Base-by-base conservation (phyloP, 257 asterid species). In the Solanum sitiens region DNA sequence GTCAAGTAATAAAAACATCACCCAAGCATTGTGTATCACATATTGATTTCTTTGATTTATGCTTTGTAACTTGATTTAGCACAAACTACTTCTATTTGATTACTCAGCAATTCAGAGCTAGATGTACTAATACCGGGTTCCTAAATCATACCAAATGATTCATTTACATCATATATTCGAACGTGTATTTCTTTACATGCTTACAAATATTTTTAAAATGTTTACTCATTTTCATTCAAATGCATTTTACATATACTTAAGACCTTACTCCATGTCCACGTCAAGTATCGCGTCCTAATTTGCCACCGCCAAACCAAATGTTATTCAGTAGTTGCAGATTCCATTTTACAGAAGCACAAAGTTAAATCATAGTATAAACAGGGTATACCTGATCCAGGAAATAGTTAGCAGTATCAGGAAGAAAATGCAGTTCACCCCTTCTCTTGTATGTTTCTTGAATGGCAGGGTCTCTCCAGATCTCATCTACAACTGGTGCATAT, bases 401-500 rank as follows among this genome's bases (percentile, higher is more conserved):
- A 91, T 94, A 93, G 84, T 92, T 93, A 25, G 95, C 95, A 86
- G 87, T 93, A 85, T 93, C 91, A 1, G 98, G 95, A 90, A 95
- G 91, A 71, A 82, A 85, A 14, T 82, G 88, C 35, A 92, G 93
- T 90, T 94, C 96, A 68, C 89, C 89, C 87, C 88, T 87, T 89
- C 96, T 91, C 89, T 92, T 93, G 94, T 93, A 94, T 16, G 96
- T 94, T 89, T 93, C 94, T 87, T 94, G 98, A 88, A 95, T 89
- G 82, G 98, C 94, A 73, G 94, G 93, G 88, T 95, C 93, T 87
- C 91, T 93, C 98, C 98, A 95, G 74, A 94, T 88, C 82, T 93
- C 98, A 61, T 93, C 87, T 25, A 92, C 86, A 40, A 92, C 37
- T 39, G 94, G 90, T 83, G 95, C 96, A 87, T 93, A 87, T 82